Conservation (phyloP, 306 rosid species). For the Cicer pinnatifidum region DNA sequence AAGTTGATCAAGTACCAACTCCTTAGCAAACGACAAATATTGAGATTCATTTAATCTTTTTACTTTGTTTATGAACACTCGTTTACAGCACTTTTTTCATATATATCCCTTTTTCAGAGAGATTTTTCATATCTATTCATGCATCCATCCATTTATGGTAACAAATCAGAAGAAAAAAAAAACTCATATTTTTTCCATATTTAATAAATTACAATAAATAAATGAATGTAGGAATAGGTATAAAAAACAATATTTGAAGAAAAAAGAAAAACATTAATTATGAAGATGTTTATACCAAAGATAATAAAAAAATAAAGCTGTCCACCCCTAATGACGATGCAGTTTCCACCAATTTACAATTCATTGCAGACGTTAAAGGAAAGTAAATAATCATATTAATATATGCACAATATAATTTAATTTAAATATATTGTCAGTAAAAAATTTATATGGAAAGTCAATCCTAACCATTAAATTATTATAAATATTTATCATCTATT, state of each 20-base stretch:
- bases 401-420: no score
- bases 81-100: background rate
- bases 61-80: background rate
- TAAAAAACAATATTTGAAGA: background rate
- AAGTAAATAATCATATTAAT: background rate
- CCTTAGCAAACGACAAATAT: background rate
- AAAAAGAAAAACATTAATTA: background rate
- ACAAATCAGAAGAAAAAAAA: background rate
- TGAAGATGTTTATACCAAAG: slow-evolving; percentile 17
- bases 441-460: no score
- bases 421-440: no score
- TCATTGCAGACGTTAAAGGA: background rate
- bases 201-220: background rate
- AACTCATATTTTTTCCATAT: background rate
- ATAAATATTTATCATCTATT: no score
- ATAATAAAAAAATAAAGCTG: background rate
- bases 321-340: background rate
- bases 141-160: background rate
- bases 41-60: background rate
- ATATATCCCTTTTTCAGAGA: background rate
- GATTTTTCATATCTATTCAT: background rate
- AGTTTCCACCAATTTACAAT: background rate
- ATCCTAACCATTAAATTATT: no score
- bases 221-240: background rate
- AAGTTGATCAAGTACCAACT: background rate